Evolutionary conservation across 768 basidiomycete species (phyloP), one percentile per base, ranked within the genome.

Genomic region (Lepiota brunneoincarnata): DNA sequence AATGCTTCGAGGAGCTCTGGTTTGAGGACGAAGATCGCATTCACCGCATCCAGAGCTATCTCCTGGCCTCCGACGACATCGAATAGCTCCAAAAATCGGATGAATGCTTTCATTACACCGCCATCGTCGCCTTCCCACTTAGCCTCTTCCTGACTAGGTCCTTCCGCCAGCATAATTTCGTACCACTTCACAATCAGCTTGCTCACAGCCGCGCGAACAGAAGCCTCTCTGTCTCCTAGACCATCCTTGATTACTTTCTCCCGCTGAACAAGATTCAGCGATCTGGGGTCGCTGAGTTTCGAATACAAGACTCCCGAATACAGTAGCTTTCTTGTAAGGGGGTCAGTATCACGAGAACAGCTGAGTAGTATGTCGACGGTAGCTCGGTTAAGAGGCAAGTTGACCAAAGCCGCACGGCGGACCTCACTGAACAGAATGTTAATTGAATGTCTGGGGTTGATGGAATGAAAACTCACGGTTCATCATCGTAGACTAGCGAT

Each of bases 201-300:
- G 3, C 82, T 87, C 0, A 92, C 88, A 0, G 93, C 91, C n/a
- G 86, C 76, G 21, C 90, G 77, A 1, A 98, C 95, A 2, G 72
- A 74, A 0, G 85, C 83, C 59, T 98, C 95, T 26, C 96, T 78
- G 69, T 98, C 96, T 0, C 93, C 89, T 3, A 98, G 74, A 0
- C 96, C 96, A 59, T 91, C 84, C 39, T 86, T 84, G n/a, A 96
- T 82, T 39, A 96, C 77, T 50, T 84, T 77, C 63, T 96, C 91
- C 35, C 96, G 80, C 67, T 97, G 93, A 0, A 83, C 75, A 26
- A 93, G 87, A 1, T 81, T 82, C 31, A 98, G 76, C 12, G 81
- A 81, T 4, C 87, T 81, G 1, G 88, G 87, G 57, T 94, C 82
- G 2, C 78, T 76, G 71, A 83, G 59, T 58, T 75, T 68, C 36